Percentiles rank a stretch among this genome's conserved stretches.
Conservation (phyloP, 2,329 filamentous ascomycete genomes). For the Stachybotrys chartarum region DNA sequence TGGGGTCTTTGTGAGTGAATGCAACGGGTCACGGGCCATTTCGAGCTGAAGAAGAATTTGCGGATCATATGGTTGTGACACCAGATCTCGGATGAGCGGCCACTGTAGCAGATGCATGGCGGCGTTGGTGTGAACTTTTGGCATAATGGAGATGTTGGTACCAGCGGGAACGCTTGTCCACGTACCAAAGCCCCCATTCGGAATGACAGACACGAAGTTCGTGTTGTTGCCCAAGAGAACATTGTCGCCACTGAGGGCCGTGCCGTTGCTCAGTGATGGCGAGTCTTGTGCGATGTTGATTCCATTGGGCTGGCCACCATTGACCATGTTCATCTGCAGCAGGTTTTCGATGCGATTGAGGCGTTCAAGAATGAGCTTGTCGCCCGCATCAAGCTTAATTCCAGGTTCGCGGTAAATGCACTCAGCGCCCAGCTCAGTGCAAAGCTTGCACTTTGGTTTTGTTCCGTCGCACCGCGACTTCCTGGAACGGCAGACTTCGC, state of each 20-base stretch:
- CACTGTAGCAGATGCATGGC: conserved; percentile 73
- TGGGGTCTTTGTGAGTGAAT: conserved; percentile 55
- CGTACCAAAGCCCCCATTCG: conserved; percentile 61
- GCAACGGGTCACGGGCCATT: conserved; percentile 70
- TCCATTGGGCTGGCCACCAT: conserved; percentile 35
- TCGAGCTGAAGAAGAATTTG: conserved; percentile 77
- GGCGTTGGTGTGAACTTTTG: conserved; percentile 75
- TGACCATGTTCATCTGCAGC: conserved; percentile 61
- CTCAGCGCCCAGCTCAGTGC: conserved; percentile 72
- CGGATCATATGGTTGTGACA: conserved; percentile 70
- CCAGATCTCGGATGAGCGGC: conserved; percentile 71
- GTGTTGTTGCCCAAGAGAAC: conserved; percentile 38
- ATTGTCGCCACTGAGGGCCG: conserved; percentile 49
- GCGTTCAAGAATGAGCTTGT: conserved; percentile 77
- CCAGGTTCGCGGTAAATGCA: conserved; percentile 81
- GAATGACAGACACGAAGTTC: conserved; percentile 47
- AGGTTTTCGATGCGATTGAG: conserved; percentile 71
- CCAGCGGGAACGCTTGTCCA: conserved; percentile 51
- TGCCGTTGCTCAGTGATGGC: conserved; percentile 58
- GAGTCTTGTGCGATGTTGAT: conserved; percentile 54
- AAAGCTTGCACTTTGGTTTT: conserved; percentile 78
- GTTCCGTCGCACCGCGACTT: conserved; percentile 75
- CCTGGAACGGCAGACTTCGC: conserved; percentile 72
- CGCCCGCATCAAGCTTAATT: conserved; percentile 79
- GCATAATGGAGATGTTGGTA: conserved; percentile 76